phyloP scores from a whole-genome alignment of 139 green algal genomes.

The Diplosphaera chodatii region DNA sequence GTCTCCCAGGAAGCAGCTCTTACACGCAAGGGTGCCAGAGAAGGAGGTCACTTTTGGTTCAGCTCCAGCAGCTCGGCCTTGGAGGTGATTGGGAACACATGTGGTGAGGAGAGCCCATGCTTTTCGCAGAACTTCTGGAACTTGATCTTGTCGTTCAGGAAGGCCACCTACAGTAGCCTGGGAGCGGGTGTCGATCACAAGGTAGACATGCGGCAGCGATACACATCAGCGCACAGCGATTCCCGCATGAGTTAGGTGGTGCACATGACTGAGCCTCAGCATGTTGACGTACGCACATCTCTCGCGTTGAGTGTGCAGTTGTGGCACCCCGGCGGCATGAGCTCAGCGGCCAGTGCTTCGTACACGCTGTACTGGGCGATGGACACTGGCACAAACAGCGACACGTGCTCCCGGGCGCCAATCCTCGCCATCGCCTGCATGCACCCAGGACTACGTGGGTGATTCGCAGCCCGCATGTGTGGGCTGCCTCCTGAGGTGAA shows the following conservation, averaged over 20 bases:
- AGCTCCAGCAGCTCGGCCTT: conserved; percentile 2
- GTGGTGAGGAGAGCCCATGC: conserved; percentile 8
- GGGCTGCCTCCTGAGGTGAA: no score
- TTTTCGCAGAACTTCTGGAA: conserved; percentile 2
- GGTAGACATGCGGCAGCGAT: no score
- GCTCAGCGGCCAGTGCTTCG: conserved; percentile 8
- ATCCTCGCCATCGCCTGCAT: conserved; percentile 14
- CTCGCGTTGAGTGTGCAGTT: neutral
- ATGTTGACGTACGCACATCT: neutral
- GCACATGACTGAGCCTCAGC: no score
- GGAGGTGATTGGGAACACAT: conserved; percentile 11
- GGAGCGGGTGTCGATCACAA: no score
- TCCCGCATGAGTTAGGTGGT: no score
- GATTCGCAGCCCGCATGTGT: no score
- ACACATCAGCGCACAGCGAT: no score
- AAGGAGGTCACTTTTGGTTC: no score
- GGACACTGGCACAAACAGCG: conserved; percentile 16
- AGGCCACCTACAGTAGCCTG: neutral
- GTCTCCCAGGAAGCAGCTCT: no score
- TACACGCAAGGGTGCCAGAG: no score
- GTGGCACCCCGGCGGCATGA: conserved; percentile 8
- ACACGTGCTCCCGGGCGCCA: neutral
- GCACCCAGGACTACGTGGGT: no score
- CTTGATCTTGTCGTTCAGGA: conserved; percentile 22
- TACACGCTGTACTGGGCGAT: conserved; percentile 19